phyloP scores from a whole-genome alignment of 805 yeast species.

The Candida railenensis region DNA sequence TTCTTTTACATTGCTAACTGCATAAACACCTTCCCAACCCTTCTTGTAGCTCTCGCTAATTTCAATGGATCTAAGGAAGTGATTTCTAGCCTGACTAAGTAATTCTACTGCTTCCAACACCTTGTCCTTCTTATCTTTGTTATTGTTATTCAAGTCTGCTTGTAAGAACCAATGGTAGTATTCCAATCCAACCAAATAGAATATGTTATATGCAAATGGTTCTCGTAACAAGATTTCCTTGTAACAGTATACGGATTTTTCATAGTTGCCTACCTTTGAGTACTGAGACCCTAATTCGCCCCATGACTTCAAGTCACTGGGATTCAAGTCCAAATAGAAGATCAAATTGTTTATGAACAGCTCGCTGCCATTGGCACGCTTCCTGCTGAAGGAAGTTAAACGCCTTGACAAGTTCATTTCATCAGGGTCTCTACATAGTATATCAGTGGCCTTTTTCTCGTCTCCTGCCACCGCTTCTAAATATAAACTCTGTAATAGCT shows the following conservation, averaged over 20 bases:
- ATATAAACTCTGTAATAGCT: slow-evolving; percentile 53
- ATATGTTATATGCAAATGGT: slow-evolving; percentile 70
- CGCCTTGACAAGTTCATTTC: slow-evolving; percentile 38
- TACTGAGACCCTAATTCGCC: slow-evolving; percentile 73
- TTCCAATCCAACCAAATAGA: slow-evolving; percentile 56
- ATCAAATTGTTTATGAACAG: slow-evolving; percentile 54
- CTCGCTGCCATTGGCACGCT: slow-evolving; percentile 11
- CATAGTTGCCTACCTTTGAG: slow-evolving; percentile 55
- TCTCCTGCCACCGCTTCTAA: slow-evolving; percentile 51
- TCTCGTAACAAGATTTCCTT: slow-evolving; percentile 68
- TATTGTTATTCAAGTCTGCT: slow-evolving; percentile 7
- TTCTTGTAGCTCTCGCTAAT: slow-evolving; percentile 65
- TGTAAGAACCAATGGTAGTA: slow-evolving; percentile 32
- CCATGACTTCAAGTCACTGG: slow-evolving; percentile 79
- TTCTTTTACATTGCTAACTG: slow-evolving; percentile 20
- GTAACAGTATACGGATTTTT: slow-evolving; percentile 62
- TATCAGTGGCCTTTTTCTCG: slow-evolving; percentile 22
- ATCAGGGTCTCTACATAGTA: slow-evolving; percentile 29
- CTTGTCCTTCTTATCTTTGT: slow-evolving; percentile 28
- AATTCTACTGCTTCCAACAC: slow-evolving; percentile 21
- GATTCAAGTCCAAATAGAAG: slow-evolving; percentile 58
- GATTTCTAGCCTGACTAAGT: slow-evolving; percentile 36
- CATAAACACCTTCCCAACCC: slow-evolving; percentile 71
- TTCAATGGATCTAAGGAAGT: slow-evolving; percentile 73
- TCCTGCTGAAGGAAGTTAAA: slow-evolving; percentile 32